These are phyloP conservation scores for Mycena venus DNA, from an alignment of 768 basidiomycete species.

Conservation along the genomic window DNA sequence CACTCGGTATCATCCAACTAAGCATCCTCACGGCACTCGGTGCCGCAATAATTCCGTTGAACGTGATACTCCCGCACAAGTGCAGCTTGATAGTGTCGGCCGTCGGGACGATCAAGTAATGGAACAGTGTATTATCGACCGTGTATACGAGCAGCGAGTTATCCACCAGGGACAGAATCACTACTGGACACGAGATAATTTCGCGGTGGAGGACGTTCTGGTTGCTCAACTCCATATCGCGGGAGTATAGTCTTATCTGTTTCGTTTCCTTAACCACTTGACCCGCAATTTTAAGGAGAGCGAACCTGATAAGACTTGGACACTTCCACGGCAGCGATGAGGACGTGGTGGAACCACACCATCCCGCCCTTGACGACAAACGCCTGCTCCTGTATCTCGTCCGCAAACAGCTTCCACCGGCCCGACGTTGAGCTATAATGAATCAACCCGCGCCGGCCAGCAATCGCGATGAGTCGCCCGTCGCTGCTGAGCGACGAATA, in stretches of 20 bases:
- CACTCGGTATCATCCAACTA: slow-evolving; percentile 96
- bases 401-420: slow-evolving; percentile 92
- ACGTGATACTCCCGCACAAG: slow-evolving; percentile 94
- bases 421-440: slow-evolving; percentile 97
- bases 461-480: slow-evolving; percentile 92
- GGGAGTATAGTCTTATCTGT: slow-evolving; percentile 93
- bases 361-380: slow-evolving; percentile 92
- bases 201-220: slow-evolving; percentile 89
- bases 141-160: slow-evolving; percentile 96
- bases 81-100: slow-evolving; percentile 87
- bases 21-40: slow-evolving; percentile 89
- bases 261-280: slow-evolving; percentile 5
- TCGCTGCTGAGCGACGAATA: slow-evolving; percentile 93
- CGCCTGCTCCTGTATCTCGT: slow-evolving; percentile 86
- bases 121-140: slow-evolving; percentile 91
- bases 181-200: slow-evolving; percentile 78
- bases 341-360: slow-evolving; percentile 96
- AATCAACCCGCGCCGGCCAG: slow-evolving; percentile 89
- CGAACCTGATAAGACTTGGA: slow-evolving; percentile 82
- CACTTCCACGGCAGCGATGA: slow-evolving; percentile 91
- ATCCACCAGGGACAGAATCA: slow-evolving; percentile 93
- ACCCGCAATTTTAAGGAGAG: slow-evolving; percentile 20
- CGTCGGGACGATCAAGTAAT: slow-evolving; percentile 92
- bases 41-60: slow-evolving; percentile 88
- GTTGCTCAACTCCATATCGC: slow-evolving; percentile 88